Conservation (phyloP, 306 rosid genomes). For the Ceratonia siliqua region DNA sequence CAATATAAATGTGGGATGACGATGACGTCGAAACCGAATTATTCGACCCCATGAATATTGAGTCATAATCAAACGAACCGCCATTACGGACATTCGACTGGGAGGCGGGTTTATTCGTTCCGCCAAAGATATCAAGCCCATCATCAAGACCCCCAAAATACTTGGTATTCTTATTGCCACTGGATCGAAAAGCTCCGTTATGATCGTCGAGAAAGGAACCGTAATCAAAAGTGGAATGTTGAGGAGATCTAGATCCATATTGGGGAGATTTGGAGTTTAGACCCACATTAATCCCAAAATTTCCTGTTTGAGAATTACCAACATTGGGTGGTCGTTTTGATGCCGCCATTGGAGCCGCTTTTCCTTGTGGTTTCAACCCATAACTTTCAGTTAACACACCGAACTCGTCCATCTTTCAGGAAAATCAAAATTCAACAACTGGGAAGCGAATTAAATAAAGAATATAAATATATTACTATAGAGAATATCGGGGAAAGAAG, state of each 20-base stretch:
- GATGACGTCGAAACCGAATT: conserved; percentile 41
- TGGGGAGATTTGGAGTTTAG: conserved; percentile 40
- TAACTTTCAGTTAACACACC: conserved; percentile 76
- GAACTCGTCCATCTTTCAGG: conserved; percentile 74
- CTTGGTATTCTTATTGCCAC: conserved; percentile 29
- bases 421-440: background rate
- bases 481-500: background rate
- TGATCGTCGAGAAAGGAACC: conserved; percentile 37
- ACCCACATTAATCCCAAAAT: conserved; percentile 42
- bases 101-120: conserved; percentile 29
- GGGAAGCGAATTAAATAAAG: background rate
- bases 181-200: conserved; percentile 9
- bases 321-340: conserved; percentile 44
- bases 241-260: conserved; percentile 46
- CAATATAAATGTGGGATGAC: conserved; percentile 36
- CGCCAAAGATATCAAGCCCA: conserved; percentile 53
- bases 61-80: conserved; percentile 53
- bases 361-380: conserved; percentile 89
- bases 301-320: conserved; percentile 26
- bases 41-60: conserved; percentile 53
- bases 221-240: conserved; percentile 35
- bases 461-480: background rate
- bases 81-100: conserved; percentile 31
- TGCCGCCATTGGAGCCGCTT: conserved; percentile 86
- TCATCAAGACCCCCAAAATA: conserved; percentile 41